Percentiles rank a stretch among this genome's conserved stretches.
Conservation (phyloP, 1,284 basidiomycete species). For the Hymenochaete sp. region DNA sequence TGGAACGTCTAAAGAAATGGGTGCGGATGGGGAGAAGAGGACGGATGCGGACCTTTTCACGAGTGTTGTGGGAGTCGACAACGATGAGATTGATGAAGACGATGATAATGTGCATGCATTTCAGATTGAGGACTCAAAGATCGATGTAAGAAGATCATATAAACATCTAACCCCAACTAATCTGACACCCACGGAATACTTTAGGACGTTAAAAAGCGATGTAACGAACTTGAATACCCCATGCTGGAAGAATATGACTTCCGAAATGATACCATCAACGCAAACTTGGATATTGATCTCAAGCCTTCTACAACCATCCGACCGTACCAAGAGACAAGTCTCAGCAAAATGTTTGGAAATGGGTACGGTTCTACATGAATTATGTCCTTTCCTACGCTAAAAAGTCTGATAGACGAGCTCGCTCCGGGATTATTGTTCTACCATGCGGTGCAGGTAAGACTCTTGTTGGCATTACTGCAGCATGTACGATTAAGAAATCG, state of each 20-base stretch:
- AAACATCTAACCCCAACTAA: slow-evolving; percentile 9
- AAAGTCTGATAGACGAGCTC: slow-evolving; percentile 73
- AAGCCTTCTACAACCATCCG: slow-evolving; percentile 94
- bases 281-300: slow-evolving; percentile 93
- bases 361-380: slow-evolving; percentile 44
- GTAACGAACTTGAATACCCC: slow-evolving; percentile 91
- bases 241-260: slow-evolving; percentile 99
- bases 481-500: slow-evolving; percentile 98
- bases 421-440: slow-evolving; percentile 96
- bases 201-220: slow-evolving; percentile 86
- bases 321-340: slow-evolving; percentile 93
- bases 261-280: slow-evolving; percentile 88
- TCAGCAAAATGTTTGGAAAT: slow-evolving; percentile 99
- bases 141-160: slow-evolving; percentile 54
- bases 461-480: slow-evolving; percentile 96
- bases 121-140: slow-evolving; percentile 89
- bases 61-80: slow-evolving; percentile 86
- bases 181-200: too few relatives aligned
- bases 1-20: slow-evolving; percentile 68
- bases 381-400: slow-evolving; percentile 9
- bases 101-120: slow-evolving; percentile 14
- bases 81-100: slow-evolving; percentile 42
- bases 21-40: slow-evolving; percentile 47
- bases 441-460: slow-evolving; percentile 99
- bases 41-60: slow-evolving; percentile 74